Base-by-base conservation (phyloP, 495 filamentous ascomycete genomes). In the Cladorrhinum samala region DNA sequence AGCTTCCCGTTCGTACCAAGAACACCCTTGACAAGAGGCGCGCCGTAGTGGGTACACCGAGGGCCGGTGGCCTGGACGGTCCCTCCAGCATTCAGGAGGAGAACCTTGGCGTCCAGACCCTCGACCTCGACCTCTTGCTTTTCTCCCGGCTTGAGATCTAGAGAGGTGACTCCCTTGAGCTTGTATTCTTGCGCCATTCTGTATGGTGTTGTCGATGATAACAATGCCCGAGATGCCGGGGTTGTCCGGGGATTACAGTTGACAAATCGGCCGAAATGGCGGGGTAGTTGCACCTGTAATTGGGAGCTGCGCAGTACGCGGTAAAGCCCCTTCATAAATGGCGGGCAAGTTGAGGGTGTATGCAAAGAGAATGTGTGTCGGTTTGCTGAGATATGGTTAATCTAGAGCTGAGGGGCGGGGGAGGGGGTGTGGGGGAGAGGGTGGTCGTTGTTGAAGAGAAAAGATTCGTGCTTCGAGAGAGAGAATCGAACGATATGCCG, bases 21-120 rank as follows among this genome's bases (percentile, higher is more conserved):
- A 11, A 97, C 82, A 33, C 93, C 93, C 44, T 84, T 81, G 56
- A 85, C 83, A 59, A 97, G 72, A 6, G 93, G 94, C 3, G 92
- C 93, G 3, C 73, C 91, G 66, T 92, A 96, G 78, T 96, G 93
- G 7, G 94, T 95, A 70, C 93, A 98, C 46, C 84, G 88, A n/a
- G 88, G 72, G 30, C 86, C 89, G 52, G 91, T 62, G 18, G 91
- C 93, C 63, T 90, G 83, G 27, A 88, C 73, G 53, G 85, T 77
- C 53, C 83, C 84, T 42, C 80, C 84, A 16, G 86, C 72, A 57
- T 91, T 92, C 47, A 92, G 72, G 9, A 98, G 74, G 9, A 98
- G 74, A 0, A 97, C 83, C 68, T 96, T 97, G 24, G 80, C 89
- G 16, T 82, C 86, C 38, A 98, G 74, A 0, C 92, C 93, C 57